These are phyloP conservation scores for Fusarium miscanthi DNA, from an alignment of 2,329 filamentous ascomycete genomes.

Conservation along the genomic window DNA sequence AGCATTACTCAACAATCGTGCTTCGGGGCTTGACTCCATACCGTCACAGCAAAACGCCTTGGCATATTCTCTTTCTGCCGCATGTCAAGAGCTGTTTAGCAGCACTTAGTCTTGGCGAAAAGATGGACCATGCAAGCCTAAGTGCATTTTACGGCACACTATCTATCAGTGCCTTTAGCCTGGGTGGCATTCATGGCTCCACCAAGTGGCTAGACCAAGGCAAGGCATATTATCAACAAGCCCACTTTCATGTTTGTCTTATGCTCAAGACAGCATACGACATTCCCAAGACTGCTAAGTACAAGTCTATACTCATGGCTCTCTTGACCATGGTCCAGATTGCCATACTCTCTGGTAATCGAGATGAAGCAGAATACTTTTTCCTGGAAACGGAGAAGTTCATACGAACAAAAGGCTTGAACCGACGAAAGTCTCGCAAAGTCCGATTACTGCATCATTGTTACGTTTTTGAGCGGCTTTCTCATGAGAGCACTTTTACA, in stretches of 20 bases:
- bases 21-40: slow-evolving; percentile 31
- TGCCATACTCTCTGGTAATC: slow-evolving; percentile 14
- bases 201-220: slow-evolving; percentile 21
- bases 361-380: slow-evolving; percentile 28
- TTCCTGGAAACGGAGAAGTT: slow-evolving; percentile 36
- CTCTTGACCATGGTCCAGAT: slow-evolving; percentile 34
- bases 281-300: slow-evolving; percentile 28
- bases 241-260: neutral
- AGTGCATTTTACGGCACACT: slow-evolving; percentile 33
- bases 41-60: slow-evolving; percentile 32
- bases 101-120: slow-evolving; percentile 15
- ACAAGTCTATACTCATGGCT: slow-evolving; percentile 34
- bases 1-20: slow-evolving; percentile 25
- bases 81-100: slow-evolving; percentile 31
- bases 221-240: slow-evolving; percentile 14
- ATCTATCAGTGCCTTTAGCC: slow-evolving; percentile 29
- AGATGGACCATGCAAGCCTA: slow-evolving; percentile 27
- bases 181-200: slow-evolving; percentile 15
- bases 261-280: slow-evolving; percentile 29
- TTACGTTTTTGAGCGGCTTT: slow-evolving; percentile 22
- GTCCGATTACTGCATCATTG: slow-evolving; percentile 29
- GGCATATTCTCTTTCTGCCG: slow-evolving; percentile 25
- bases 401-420: slow-evolving; percentile 24
- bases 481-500: slow-evolving; percentile 25
- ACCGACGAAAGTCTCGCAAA: slow-evolving; percentile 27